Conservation (phyloP, 2,329 filamentous ascomycete species). For the Exophiala lecanii-corni region DNA sequence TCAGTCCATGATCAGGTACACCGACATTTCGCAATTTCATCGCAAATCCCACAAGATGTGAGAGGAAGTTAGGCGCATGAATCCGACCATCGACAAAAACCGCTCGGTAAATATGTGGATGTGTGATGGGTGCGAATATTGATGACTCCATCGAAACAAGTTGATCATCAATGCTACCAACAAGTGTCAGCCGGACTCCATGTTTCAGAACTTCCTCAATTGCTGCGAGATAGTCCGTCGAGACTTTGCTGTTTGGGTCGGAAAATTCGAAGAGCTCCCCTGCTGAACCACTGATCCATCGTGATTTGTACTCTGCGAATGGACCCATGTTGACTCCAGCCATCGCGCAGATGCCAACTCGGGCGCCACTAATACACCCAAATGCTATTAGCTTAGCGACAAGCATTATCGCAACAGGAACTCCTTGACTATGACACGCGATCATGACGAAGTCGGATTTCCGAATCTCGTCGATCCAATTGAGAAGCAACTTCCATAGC, state of each 20-base stretch:
- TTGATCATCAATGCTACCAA: slow-evolving; percentile 96
- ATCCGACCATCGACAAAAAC: slow-evolving; percentile 92
- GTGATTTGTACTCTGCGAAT: slow-evolving; percentile 85
- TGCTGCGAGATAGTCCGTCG: slow-evolving; percentile 72
- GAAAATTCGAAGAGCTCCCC: slow-evolving; percentile 93
- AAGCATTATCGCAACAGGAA: slow-evolving; percentile 88
- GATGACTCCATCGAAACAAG: slow-evolving; percentile 92
- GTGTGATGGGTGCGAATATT: slow-evolving; percentile 75
- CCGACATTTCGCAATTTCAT: slow-evolving; percentile 92
- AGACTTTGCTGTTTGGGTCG: slow-evolving; percentile 73
- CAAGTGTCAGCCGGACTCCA: slow-evolving; percentile 77
- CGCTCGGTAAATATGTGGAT: slow-evolving; percentile 92
- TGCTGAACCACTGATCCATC: slow-evolving; percentile 85
- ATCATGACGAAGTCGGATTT: slow-evolving; percentile 83
- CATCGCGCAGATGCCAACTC: slow-evolving; percentile 81
- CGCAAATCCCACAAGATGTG: slow-evolving; percentile 85
- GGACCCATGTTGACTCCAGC: slow-evolving; percentile 91
- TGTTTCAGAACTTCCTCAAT: slow-evolving; percentile 70
- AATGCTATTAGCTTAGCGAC: slow-evolving; percentile 88
- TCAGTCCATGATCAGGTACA: slow-evolving; percentile 84
- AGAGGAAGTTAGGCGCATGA: slow-evolving; percentile 89
- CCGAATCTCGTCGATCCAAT: slow-evolving; percentile 89
- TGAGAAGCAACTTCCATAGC: slow-evolving; percentile 88
- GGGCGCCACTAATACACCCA: slow-evolving; percentile 66
- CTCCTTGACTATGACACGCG: slow-evolving; percentile 93